Evolutionary conservation across 1,139 yeast genomes (phyloP).

Genomic region (Lodderomyces beijingensis): DNA sequence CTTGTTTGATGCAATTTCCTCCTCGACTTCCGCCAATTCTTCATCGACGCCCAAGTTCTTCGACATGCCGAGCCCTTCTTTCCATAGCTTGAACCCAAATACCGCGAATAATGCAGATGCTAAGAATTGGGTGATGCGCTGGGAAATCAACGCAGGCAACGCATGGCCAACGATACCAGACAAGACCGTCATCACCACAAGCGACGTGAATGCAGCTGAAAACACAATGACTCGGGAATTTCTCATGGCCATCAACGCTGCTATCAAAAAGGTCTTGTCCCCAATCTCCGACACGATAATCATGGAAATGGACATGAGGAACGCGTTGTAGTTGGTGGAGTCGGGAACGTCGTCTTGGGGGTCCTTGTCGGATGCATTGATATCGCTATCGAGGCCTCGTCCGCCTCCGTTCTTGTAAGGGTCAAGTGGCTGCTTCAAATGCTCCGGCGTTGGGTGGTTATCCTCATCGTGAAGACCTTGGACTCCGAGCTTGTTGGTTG

Average conservation of each 20-base stretch:
- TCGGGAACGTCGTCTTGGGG: slow-evolving; percentile 13
- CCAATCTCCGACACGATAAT: slow-evolving; percentile 92
- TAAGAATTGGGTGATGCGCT: slow-evolving; percentile 69
- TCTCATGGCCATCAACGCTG: slow-evolving; percentile 98
- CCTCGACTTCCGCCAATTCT: slow-evolving; percentile 95
- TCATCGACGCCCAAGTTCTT: slow-evolving; percentile 84
- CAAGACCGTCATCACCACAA: slow-evolving; percentile 84
- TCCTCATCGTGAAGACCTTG: slow-evolving; percentile 24
- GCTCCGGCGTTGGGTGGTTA: slow-evolving; percentile 26
- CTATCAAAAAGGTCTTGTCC: slow-evolving; percentile 93
- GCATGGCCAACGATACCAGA: slow-evolving; percentile 93
- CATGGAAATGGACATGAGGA: slow-evolving; percentile 74
- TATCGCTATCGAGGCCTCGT: not conserved
- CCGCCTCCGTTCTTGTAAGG: slow-evolving; percentile 11
- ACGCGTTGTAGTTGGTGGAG: slow-evolving; percentile 41
- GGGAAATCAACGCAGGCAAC: slow-evolving; percentile 78
- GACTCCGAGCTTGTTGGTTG: slow-evolving; percentile 21
- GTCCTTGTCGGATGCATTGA: not conserved
- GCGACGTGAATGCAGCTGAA: slow-evolving; percentile 81
- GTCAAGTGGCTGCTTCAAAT: slow-evolving; percentile 22
- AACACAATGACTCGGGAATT: slow-evolving; percentile 79
- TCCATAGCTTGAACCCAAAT: slow-evolving; percentile 72
- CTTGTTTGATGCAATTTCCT: slow-evolving; percentile 71
- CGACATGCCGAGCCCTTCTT: slow-evolving; percentile 82
- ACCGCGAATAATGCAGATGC: slow-evolving; percentile 80